Base-by-base conservation (phyloP, 2,329 filamentous ascomycete species). In the Diaporthe sp. region DNA sequence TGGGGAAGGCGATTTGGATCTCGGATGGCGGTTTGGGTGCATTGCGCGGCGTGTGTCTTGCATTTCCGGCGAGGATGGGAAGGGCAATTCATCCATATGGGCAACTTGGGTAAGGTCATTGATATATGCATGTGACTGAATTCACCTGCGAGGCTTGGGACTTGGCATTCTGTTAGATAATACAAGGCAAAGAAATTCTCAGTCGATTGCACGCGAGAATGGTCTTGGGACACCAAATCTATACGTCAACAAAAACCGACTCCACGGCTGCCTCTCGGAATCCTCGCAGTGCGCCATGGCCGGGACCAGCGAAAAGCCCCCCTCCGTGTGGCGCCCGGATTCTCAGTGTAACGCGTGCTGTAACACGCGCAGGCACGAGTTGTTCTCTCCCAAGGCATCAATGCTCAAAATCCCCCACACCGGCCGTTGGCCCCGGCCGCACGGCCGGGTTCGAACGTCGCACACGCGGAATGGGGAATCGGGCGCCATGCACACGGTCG, bases 401-500 rank as follows among this genome's bases (percentile, higher is more conserved):
- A 25, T 53, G 65, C 49, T 15, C 65, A 42, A 70, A 31, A 28
- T 55, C 65, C 65, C 65, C 65, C 65, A 70, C 65, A 70, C 13
- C 17, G 65, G 49, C 49, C 65, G 22, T 28, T 28, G 65, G 65
- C 9, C 65, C 46, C 31, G 65, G 46, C 65, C 65, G 46, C 22
- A 17, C 34, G 65, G 46, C 65, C 65, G 46, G 46, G 46, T 42
- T 70, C 49, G 37, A 39, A 28, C 51, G 65, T 70, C 65, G 49
- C 65, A 70, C 65, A 42, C 65, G 31, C 65, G 49, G 49, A 42
- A 53, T 5, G 15, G 46, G n/a, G 65, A 4, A 5, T 25, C 12
- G 62, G 65, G 15, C 25, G 31, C 49, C 65, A 53, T 68, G 65
- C 49, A 15, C 22, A 25, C 37, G 71, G 71, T 42, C 57, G n/a